phyloP scores from a whole-genome alignment of 805 yeast genomes.

The Candida qinlingensis region DNA sequence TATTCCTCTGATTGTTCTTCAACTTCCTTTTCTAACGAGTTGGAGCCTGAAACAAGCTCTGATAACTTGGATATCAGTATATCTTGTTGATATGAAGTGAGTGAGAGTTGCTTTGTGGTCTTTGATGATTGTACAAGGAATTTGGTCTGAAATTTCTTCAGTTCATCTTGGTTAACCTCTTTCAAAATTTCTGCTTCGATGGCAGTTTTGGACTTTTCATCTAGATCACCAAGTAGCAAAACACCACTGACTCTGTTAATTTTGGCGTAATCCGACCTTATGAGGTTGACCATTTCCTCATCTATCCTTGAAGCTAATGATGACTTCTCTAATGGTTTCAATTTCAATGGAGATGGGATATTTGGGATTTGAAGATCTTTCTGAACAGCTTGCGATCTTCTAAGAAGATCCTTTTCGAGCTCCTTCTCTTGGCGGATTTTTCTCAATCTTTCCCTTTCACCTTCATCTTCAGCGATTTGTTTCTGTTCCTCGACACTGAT shows the following conservation, averaged over 20 bases:
- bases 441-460: constrained; percentile 17
- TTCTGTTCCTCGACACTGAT: background rate
- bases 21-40: constrained; percentile 9
- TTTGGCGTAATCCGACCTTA: constrained; percentile 38
- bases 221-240: constrained; percentile 18
- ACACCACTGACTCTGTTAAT: constrained; percentile 19
- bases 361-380: constrained; percentile 39
- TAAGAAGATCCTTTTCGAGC: constrained; percentile 20
- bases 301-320: constrained; percentile 16
- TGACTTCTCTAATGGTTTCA: background rate
- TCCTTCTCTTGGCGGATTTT: constrained; percentile 12
- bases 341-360: constrained; percentile 1
- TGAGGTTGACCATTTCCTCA: constrained; percentile 30
- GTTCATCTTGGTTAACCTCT: constrained; percentile 7
- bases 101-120: background rate
- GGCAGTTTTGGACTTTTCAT: constrained; percentile 6
- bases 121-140: constrained; percentile 6
- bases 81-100: background rate
- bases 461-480: constrained; percentile 14
- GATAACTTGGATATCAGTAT: background rate
- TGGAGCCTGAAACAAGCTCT: constrained; percentile 4
- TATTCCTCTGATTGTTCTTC: constrained; percentile 6
- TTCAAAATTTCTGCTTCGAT: constrained; percentile 11
- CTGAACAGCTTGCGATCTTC: constrained; percentile 45
- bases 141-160: constrained; percentile 7